Evolutionary conservation across 192 early-diverging fungal species (phyloP).

Genomic region (Coemansia sp.): DNA sequence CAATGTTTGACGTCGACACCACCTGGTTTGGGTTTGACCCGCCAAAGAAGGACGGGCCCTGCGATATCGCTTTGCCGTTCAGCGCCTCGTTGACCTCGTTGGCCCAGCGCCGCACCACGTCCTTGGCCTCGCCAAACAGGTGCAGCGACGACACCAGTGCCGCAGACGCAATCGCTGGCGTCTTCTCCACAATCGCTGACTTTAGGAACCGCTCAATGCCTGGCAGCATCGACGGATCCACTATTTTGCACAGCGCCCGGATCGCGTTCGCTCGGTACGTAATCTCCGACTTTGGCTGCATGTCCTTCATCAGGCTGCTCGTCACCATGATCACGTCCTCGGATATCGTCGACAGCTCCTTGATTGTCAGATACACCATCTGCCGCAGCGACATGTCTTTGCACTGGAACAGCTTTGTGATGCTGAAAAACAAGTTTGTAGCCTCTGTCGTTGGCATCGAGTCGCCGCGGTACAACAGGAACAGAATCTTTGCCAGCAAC

Average conservation of each 20-base stretch:
- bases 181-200: constrained; percentile 95
- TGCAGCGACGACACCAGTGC: constrained; percentile 91
- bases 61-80: constrained; percentile 70
- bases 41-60: constrained; percentile 55
- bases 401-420: constrained; percentile 96
- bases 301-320: constrained; percentile 91
- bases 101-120: constrained; percentile 94
- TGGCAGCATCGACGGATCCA: constrained; percentile 94
- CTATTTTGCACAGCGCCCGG: constrained; percentile 91
- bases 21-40: constrained; percentile 29
- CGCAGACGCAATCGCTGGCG: constrained; percentile 81
- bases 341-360: constrained; percentile 89
- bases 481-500: constrained; percentile 90
- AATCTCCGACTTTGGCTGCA: constrained; percentile 90
- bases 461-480: constrained; percentile 88
- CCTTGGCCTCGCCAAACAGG: constrained; percentile 78
- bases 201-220: constrained; percentile 96
- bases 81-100: constrained; percentile 97
- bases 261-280: constrained; percentile 95
- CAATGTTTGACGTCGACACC: constrained; percentile 74
- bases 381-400: constrained; percentile 93
- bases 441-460: constrained; percentile 91
- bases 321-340: constrained; percentile 99
- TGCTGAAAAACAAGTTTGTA: constrained; percentile 96
- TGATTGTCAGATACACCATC: constrained; percentile 97